phyloP scores from a whole-genome alignment of 225 moss, liverwort and hornwort genomes.

The Climacium dendroides region DNA sequence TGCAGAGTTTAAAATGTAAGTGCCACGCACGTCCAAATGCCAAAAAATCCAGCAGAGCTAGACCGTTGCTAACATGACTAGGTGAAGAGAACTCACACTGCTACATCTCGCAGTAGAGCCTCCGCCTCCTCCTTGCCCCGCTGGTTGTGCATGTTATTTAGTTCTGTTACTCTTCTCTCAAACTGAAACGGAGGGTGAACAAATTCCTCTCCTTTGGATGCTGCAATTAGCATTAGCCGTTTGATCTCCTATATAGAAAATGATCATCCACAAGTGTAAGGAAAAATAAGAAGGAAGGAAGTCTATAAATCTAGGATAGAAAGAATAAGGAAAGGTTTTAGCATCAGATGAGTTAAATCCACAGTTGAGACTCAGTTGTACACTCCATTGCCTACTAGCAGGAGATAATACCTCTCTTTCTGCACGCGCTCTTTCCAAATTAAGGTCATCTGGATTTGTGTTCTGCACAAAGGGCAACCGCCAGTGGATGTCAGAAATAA shows the following conservation, averaged over 20 bases:
- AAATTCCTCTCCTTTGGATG: slow-evolving; percentile 58
- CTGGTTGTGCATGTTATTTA: slow-evolving; percentile 65
- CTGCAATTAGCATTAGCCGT: slow-evolving; percentile 15
- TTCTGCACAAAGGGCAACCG: slow-evolving; percentile 16
- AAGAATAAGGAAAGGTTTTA: background rate
- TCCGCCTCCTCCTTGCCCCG: slow-evolving; percentile 50
- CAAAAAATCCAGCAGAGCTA: background rate
- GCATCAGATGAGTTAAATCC: background rate
- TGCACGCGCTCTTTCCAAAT: slow-evolving; percentile 61
- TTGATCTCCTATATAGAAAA: slow-evolving; percentile 37
- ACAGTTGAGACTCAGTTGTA: background rate
- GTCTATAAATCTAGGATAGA: background rate
- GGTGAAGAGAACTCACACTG: slow-evolving; percentile 30
- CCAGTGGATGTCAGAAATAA: background rate
- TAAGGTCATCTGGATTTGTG: slow-evolving; percentile 57
- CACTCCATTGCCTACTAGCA: background rate
- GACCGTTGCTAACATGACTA: background rate
- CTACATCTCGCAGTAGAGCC: slow-evolving; percentile 60
- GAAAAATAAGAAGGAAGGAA: background rate
- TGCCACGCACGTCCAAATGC: background rate
- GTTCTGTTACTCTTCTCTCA: slow-evolving; percentile 44
- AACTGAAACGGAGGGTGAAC: slow-evolving; percentile 36
- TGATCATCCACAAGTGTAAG: background rate
- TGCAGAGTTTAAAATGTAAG: background rate
- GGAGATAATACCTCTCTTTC: slow-evolving; percentile 68